A percentile compares a stretch with the other conserved stretches of the same genome.
These are phyloP conservation scores for Eutrema japonicum DNA, from an alignment of 345 rosid species.

Conservation along the genomic window DNA sequence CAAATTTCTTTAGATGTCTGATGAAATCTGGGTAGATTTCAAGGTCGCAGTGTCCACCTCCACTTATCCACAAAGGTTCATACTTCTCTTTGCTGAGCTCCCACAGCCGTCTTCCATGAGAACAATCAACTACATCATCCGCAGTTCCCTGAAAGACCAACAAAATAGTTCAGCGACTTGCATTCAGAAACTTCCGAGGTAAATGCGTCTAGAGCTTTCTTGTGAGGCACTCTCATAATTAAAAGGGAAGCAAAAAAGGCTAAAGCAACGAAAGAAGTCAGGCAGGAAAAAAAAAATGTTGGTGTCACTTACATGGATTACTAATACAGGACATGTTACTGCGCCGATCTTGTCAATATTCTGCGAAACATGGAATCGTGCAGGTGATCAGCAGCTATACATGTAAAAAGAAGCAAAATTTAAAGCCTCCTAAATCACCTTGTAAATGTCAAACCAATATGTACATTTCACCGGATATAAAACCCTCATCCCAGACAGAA, in stretches of 20 bases:
- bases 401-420: conserved; percentile 27
- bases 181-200: not conserved
- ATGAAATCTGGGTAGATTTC: conserved; percentile 91
- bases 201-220: no score
- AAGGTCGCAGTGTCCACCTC: conserved; percentile 52
- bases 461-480: conserved; percentile 88
- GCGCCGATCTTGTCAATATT: conserved; percentile 87
- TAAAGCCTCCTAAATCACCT: conserved; percentile 50
- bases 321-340: conserved; percentile 76
- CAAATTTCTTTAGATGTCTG: conserved; percentile 76
- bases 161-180: not conserved
- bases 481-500: conserved; percentile 91
- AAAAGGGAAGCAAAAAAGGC: no score
- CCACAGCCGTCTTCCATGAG: conserved; percentile 58
- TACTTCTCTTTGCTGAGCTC: no score
- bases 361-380: conserved; percentile 47
- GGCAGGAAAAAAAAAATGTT: no score
- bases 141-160: conserved; percentile 67
- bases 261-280: no score
- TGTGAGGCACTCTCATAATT: no score
- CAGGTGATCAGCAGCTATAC: not conserved
- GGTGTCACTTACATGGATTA: conserved; percentile 77
- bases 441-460: conserved; percentile 94
- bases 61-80: no score
- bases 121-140: conserved; percentile 90